These are phyloP conservation scores for Populus euphratica DNA, from an alignment of 345 rosid genomes.

Conservation along the genomic window DNA sequence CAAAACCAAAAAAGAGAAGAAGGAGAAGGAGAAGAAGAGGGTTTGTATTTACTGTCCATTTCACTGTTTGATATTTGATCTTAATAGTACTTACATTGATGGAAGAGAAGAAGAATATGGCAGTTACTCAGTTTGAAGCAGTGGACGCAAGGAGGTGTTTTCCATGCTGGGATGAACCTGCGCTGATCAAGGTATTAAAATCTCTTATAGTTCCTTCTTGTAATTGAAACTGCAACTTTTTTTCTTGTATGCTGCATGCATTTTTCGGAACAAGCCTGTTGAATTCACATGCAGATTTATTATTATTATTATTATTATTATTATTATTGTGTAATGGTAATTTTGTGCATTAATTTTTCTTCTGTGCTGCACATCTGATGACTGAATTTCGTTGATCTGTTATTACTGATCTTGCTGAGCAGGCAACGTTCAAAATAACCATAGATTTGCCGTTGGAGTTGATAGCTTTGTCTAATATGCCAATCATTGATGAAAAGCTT, in stretches of 20 bases:
- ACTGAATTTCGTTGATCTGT: too few species aligned
- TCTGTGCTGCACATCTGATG: too few species aligned
- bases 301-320: too few species aligned
- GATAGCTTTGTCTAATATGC: conserved; percentile 45
- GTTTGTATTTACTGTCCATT: neutral
- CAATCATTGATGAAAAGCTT: conserved; percentile 32
- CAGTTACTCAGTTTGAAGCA: conserved; percentile 45
- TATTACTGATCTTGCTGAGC: neutral
- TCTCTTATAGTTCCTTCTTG: neutral
- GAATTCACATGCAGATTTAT: too few species aligned
- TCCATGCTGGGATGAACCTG: conserved; percentile 58
- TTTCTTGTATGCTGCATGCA: neutral
- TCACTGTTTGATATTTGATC: neutral
- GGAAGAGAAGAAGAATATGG: conserved; percentile 41
- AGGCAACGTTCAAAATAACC: conserved; percentile 41
- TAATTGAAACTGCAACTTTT: neutral
- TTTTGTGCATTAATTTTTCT: too few species aligned
- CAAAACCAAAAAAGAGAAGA: too few species aligned
- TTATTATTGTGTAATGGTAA: too few species aligned
- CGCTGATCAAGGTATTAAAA: conserved; percentile 33
- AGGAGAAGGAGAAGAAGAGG: too few species aligned
- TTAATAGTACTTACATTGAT: conserved; percentile 32
- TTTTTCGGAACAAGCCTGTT: neutral
- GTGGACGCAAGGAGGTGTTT: conserved; percentile 44
- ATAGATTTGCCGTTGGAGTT: conserved; percentile 26